Conservation (phyloP, 129 eudicot genomes). For the Erigeron canadensis region DNA sequence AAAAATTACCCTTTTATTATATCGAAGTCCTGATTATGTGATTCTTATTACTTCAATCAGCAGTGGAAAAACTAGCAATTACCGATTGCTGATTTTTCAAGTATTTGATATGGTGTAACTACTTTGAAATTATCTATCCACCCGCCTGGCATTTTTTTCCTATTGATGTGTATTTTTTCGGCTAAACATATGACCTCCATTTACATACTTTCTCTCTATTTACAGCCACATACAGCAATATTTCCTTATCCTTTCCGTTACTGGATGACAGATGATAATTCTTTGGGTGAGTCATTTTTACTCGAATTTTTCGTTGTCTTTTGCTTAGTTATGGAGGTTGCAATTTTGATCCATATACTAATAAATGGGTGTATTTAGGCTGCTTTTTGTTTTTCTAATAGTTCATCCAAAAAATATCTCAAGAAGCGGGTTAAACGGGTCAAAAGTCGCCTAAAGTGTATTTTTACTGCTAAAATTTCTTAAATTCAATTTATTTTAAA, state of each 20-base stretch:
- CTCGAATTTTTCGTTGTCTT: not conserved
- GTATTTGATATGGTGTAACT: not conserved
- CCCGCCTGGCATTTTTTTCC: not conserved
- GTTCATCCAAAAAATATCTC: not conserved
- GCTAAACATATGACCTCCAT: slow-evolving; percentile 9
- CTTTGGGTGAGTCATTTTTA: slow-evolving; percentile 48
- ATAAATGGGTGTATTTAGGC: not conserved
- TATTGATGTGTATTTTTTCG: not conserved
- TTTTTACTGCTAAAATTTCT: not conserved
- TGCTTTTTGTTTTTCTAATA: not conserved
- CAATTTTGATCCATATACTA: not conserved
- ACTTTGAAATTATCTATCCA: not conserved
- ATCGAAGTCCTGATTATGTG: not conserved
- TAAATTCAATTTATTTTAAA: not conserved
- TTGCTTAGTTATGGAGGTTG: not conserved
- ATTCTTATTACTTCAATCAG: not conserved
- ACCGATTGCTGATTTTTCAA: not conserved
- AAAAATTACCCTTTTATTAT: not conserved
- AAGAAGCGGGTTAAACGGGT: not conserved
- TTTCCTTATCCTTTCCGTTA: slow-evolving; percentile 52
- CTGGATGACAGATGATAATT: slow-evolving; percentile 46
- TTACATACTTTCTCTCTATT: not conserved
- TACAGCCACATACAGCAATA: slow-evolving; percentile 68
- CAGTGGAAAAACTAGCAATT: not conserved
- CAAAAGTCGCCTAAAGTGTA: not conserved